Conservation (phyloP, 768 basidiomycete genomes). For the Epithele typhae region DNA sequence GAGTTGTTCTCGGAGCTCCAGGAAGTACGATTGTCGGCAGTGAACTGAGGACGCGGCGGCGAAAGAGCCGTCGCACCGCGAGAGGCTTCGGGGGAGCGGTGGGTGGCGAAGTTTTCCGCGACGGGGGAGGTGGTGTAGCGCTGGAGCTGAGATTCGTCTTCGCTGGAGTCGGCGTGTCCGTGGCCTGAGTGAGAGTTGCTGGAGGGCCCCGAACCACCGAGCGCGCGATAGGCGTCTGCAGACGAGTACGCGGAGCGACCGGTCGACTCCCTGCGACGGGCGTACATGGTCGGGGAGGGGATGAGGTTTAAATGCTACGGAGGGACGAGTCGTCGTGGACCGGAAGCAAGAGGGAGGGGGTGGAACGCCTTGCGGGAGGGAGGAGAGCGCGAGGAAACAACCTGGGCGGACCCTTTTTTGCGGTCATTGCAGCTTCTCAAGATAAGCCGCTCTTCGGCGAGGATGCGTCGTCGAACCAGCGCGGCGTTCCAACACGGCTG, state of each 20-base stretch:
- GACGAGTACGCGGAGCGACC: conserved; percentile 17
- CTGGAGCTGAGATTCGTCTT: conserved; percentile 20
- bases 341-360: too few species aligned
- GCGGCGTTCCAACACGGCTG: too few species aligned
- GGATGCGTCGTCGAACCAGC: not conserved
- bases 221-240: conserved; percentile 25
- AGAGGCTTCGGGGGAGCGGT: conserved; percentile 6
- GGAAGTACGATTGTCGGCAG: conserved; percentile 21
- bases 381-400: conserved; percentile 9
- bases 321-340: too few species aligned
- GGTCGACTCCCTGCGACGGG: too few species aligned
- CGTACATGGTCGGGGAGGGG: not conserved
- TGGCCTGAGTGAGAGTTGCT: conserved; percentile 16
- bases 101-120: conserved; percentile 9
- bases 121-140: conserved; percentile 14
- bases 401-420: conserved; percentile 3
- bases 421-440: not conserved
- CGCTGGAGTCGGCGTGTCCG: conserved; percentile 17
- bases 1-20: conserved; percentile 15
- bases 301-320: conserved; percentile 1
- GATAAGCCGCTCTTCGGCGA: conserved; percentile 3
- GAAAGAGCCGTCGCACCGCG: conserved; percentile 17
- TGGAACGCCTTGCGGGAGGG: too few species aligned
- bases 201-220: conserved; percentile 13
- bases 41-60: conserved; percentile 37